Evolutionary conservation across 2,329 filamentous ascomycete genomes (phyloP).

Genomic region (Phoma sp.): DNA sequence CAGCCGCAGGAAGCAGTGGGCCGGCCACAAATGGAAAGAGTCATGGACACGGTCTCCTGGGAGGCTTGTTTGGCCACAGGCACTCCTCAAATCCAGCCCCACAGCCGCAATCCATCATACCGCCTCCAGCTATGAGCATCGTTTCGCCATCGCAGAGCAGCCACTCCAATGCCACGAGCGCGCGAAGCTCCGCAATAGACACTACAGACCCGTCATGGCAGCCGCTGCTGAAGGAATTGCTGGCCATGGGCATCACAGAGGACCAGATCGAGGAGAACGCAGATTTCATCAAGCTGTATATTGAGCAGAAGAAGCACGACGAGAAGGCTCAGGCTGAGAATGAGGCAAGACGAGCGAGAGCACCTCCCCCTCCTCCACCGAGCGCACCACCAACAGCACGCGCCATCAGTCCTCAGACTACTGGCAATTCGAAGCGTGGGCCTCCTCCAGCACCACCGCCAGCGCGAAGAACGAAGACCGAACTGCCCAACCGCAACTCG

Average conservation of each 20-base stretch:
- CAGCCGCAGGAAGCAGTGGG: constrained; percentile 36
- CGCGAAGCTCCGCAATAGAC: constrained; percentile 61
- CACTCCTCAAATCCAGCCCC: constrained; percentile 53
- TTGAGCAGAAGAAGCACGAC: constrained; percentile 67
- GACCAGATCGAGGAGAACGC: constrained; percentile 72
- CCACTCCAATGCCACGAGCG: constrained; percentile 45
- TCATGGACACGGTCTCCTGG: constrained; percentile 58
- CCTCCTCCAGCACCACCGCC: constrained; percentile 67
- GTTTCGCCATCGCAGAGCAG: constrained; percentile 47
- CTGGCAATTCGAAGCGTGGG: constrained; percentile 67
- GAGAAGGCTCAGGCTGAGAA: constrained; percentile 55
- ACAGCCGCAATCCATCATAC: constrained; percentile 59
- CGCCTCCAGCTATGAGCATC: constrained; percentile 54
- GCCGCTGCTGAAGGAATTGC: constrained; percentile 66
- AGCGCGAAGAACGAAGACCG: constrained; percentile 54
- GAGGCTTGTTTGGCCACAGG: constrained; percentile 60
- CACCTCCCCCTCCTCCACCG: constrained; percentile 70
- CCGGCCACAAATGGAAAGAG: constrained; percentile 40
- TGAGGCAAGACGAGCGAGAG: constrained; percentile 59
- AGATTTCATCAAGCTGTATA: constrained; percentile 73
- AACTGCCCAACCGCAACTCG: constrained; percentile 52
- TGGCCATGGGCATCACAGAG: constrained; percentile 71
- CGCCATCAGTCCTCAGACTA: constrained; percentile 67
- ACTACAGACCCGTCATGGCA: constrained; percentile 69
- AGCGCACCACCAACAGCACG: constrained; percentile 50